Evolutionary conservation across 805 yeast genomes (phyloP).

Genomic region (Starmerella scarabaei): DNA sequence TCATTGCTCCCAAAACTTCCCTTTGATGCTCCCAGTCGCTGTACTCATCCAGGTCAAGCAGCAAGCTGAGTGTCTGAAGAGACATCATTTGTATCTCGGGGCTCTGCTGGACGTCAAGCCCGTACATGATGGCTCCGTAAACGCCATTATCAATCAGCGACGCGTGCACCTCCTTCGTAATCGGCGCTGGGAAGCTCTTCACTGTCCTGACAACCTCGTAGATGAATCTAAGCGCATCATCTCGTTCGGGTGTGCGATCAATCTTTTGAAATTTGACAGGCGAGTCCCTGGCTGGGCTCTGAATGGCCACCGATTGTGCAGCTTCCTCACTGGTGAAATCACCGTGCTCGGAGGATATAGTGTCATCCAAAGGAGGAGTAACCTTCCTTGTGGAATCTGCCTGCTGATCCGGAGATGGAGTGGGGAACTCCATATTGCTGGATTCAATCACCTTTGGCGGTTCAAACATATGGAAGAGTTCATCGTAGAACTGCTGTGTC

Average conservation of each 20-base stretch:
- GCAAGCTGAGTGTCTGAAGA: slow-evolving; percentile 37
- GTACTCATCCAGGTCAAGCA: slow-evolving; percentile 5
- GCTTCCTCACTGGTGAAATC: no score
- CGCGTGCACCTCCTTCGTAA: slow-evolving; percentile 54
- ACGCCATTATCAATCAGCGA: slow-evolving; percentile 55
- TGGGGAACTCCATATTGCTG: no score
- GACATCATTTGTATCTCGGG: slow-evolving; percentile 50
- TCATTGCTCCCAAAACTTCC: neutral
- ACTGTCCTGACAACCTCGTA: slow-evolving; percentile 72
- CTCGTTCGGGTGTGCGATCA: no score
- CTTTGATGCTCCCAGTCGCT: neutral
- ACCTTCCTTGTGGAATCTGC: neutral
- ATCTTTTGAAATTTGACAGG: no score
- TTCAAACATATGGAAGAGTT: slow-evolving; percentile 47
- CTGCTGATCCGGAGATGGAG: slow-evolving; percentile 8
- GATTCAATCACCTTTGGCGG: no score
- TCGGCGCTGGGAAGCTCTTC: slow-evolving; percentile 47
- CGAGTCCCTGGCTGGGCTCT: neutral
- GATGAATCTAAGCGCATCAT: slow-evolving; percentile 60
- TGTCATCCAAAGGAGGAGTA: neutral
- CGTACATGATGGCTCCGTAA: slow-evolving; percentile 56
- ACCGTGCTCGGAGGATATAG: no score
- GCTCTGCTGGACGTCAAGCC: slow-evolving; percentile 38
- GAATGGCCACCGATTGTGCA: neutral
- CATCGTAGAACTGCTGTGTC: slow-evolving; percentile 39